phyloP scores from a whole-genome alignment of 2,329 filamentous ascomycete species.

The Aspergillus niger region DNA sequence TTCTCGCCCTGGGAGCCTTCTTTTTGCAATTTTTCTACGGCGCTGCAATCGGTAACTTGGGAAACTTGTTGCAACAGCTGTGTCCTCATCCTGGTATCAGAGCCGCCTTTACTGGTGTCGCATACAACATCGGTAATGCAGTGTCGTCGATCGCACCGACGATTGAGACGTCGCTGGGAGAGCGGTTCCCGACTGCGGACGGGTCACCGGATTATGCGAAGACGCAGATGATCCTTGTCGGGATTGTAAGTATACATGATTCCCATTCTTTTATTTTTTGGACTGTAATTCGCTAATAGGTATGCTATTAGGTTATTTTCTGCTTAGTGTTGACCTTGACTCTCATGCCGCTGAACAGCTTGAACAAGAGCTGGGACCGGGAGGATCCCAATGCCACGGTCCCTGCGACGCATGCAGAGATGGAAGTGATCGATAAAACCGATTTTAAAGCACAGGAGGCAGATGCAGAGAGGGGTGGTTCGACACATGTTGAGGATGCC shows the following conservation, averaged over 20 bases:
- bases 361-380: not conserved
- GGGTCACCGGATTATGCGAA: not conserved
- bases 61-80: not conserved
- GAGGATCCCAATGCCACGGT: not conserved
- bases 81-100: not conserved
- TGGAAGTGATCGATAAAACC: not conserved
- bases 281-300: not conserved
- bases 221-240: not conserved
- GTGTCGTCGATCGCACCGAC: not conserved
- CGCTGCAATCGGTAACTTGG: not conserved
- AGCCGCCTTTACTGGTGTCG: not conserved
- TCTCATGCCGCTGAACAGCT: not conserved
- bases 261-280: not conserved
- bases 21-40: slow-evolving; percentile 1
- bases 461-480: not conserved
- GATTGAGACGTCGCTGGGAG: not conserved
- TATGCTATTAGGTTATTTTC: not conserved
- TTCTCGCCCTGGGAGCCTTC: not conserved
- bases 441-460: not conserved
- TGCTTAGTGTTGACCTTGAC: not conserved
- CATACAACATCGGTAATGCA: not conserved
- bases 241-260: not conserved
- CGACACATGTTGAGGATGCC: not conserved
- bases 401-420: not conserved
- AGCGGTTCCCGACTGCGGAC: not conserved